Evolutionary conservation across 345 rosid genomes (phyloP), one percentile per base, ranked within the genome.

Genomic region (Zanthoxylum bungeanum): DNA sequence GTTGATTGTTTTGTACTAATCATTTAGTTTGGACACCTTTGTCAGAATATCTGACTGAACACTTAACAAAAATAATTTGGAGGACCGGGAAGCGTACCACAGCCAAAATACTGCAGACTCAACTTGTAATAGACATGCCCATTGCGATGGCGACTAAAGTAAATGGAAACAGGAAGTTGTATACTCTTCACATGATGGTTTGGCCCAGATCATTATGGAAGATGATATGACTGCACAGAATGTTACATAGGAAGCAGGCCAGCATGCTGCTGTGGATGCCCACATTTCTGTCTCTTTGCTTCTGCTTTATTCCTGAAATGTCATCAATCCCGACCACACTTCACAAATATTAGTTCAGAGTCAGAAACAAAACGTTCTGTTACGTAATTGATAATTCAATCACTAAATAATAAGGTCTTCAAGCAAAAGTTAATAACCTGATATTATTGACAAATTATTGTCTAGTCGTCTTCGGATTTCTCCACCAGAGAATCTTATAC

Each of bases 21-120:
- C 88, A 60, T 91, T 85, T 34, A 77, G 85, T 88, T 88, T 51
- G 89, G 90, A 70, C 94, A 86, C n/a, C n/a, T n/a, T 90, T 96
- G 5, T 84, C 86, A 21, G 94, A 84, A 51, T 89, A 81, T 33
- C 93, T 84, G 60, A 90, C 83, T n/a, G n/a, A 84, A 64, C 89
- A 89, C 42, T 89, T 86, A n/a, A n/a, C 76, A 81, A 61, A 91
- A 74, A 72, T 88, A 86, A 76, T 85, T 91, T 28, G 93, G 89
- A 64, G 89, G 88, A 46, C 85, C 92, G 46, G 77, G 28, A 52
- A 1, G 2, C 85, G 86, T 76, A 67, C 89, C 85, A 73, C 87
- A 76, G 39, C 92, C 83, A 25, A 75, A 87, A 59, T 89, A 86
- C 3, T 92, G 91, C n/a, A 56, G 2, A 80, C 93, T 0, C 90